Evolutionary conservation across 345 rosid genomes (phyloP).

Genomic region (Brassica juncea): DNA sequence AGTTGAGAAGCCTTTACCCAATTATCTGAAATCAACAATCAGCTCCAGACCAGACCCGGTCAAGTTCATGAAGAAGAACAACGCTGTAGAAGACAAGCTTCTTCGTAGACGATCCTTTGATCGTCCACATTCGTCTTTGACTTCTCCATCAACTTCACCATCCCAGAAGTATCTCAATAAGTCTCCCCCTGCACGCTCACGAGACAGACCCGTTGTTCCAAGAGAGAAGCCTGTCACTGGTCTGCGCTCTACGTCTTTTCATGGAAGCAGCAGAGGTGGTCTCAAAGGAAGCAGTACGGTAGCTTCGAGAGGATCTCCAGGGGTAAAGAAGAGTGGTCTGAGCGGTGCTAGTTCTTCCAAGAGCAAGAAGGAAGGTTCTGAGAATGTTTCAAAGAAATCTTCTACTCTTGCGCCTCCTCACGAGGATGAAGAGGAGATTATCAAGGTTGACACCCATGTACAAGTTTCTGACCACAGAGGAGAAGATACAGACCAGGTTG

Average conservation of each 20-base stretch:
- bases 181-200: slow-evolving; percentile 40
- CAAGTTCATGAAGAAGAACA: slow-evolving; percentile 44
- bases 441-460: slow-evolving; percentile 33
- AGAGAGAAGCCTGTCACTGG: slow-evolving; percentile 41
- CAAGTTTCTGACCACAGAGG: slow-evolving; percentile 16
- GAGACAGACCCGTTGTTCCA: slow-evolving; percentile 25
- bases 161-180: slow-evolving; percentile 31
- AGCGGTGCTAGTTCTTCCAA: slow-evolving; percentile 30
- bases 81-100: slow-evolving; percentile 41
- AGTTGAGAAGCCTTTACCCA: slow-evolving; percentile 43
- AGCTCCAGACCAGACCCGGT: slow-evolving; percentile 50
- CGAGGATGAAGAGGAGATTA: slow-evolving; percentile 37
- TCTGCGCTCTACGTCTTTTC: slow-evolving; percentile 41
- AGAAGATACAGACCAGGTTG: slow-evolving; percentile 31
- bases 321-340: slow-evolving; percentile 32
- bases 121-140: slow-evolving; percentile 51
- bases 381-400: slow-evolving; percentile 16
- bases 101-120: slow-evolving; percentile 77
- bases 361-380: slow-evolving; percentile 33
- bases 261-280: slow-evolving; percentile 37
- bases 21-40: slow-evolving; percentile 63
- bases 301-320: slow-evolving; percentile 24
- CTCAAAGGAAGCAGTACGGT: slow-evolving; percentile 27
- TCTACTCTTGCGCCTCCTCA: slow-evolving; percentile 18
- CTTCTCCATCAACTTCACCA: slow-evolving; percentile 40